phyloP scores from a whole-genome alignment of 208 protist species.

The Eutreptiella sp. region DNA sequence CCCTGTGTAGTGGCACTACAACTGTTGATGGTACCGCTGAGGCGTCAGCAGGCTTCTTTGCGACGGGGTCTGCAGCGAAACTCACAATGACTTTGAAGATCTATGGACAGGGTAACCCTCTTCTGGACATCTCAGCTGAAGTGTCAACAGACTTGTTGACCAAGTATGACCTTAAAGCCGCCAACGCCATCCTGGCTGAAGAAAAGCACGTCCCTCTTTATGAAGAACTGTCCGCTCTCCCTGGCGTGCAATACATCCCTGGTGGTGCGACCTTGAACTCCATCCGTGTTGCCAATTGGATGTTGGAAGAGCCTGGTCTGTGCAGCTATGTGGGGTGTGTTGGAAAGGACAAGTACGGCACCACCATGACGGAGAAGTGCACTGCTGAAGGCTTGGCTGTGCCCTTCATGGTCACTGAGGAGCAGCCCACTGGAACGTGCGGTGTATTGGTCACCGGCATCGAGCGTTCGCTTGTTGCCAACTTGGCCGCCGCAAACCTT shows the following conservation, averaged over 20 bases:
- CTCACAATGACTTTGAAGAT: no score
- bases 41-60: no score
- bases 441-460: constrained; percentile 88
- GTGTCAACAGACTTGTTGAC: constrained; percentile 78
- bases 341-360: constrained; percentile 87
- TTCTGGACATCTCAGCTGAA: constrained; percentile 93
- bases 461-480: constrained; percentile 89
- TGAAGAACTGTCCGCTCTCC: constrained; percentile 60
- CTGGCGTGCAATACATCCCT: constrained; percentile 83
- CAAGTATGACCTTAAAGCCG: constrained; percentile 78
- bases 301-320: constrained; percentile 50
- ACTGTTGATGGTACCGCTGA: no score
- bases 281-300: constrained; percentile 87
- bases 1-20: no score
- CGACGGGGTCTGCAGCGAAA: no score
- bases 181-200: constrained; percentile 76
- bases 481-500: constrained; percentile 91
- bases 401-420: constrained; percentile 65
- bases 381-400: constrained; percentile 79
- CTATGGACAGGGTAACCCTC: constrained; percentile 90
- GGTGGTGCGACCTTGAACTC: constrained; percentile 96
- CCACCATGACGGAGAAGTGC: constrained; percentile 60
- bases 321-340: constrained; percentile 84
- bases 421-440: constrained; percentile 87
- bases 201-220: constrained; percentile 88